Percentiles rank a stretch among this genome's conserved stretches.
Conservation (phyloP, 768 basidiomycete species). For the Suillus ampliporus region DNA sequence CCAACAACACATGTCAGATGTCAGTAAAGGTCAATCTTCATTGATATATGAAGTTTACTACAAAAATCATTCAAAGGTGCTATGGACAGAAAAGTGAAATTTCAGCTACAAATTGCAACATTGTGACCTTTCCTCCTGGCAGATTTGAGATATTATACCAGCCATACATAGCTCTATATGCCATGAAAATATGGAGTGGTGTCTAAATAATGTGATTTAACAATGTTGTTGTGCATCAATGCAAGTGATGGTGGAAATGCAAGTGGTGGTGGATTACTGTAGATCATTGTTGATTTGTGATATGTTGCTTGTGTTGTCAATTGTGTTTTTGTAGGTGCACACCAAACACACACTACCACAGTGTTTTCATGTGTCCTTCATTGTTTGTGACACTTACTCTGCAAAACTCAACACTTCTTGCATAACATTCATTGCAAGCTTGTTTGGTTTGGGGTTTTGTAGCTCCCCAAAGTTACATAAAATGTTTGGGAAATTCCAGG, state of each 20-base stretch:
- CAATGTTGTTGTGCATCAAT: neutral
- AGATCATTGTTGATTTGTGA: no score
- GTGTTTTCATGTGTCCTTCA: no score
- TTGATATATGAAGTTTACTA: neutral
- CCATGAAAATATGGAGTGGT: neutral
- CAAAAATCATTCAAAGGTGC: neutral
- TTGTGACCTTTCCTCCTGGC: neutral
- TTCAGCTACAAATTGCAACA: slow-evolving; percentile 1
- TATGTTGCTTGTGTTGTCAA: no score
- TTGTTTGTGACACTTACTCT: no score
- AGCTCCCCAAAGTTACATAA: no score
- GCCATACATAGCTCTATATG: neutral
- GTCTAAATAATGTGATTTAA: slow-evolving; percentile 1
- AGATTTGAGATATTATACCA: neutral
- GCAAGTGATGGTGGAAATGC: neutral
- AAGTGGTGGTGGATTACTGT: neutral
- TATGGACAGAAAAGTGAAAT: neutral
- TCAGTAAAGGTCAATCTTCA: neutral
- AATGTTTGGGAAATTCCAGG: no score
- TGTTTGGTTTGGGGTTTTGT: no score
- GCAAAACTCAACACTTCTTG: no score
- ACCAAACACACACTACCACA: no score
- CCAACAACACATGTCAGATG: neutral
- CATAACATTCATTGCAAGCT: no score
- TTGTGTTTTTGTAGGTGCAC: no score